Conservation (phyloP, 2,329 filamentous ascomycete species). For the Pyrenophora graminea region DNA sequence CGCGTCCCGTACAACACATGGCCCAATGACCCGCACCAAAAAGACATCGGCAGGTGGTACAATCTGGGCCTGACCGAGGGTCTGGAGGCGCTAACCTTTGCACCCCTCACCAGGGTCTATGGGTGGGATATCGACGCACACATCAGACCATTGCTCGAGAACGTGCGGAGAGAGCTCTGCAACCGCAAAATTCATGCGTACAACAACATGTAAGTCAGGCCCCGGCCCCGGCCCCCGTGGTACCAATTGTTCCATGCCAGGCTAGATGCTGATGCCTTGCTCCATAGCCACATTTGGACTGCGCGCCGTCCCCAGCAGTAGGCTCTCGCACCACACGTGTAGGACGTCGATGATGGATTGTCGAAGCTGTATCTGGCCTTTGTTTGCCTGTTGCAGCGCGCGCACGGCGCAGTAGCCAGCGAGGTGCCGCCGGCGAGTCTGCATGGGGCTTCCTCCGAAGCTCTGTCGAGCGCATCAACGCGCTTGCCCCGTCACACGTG, state of each 20-base stretch:
- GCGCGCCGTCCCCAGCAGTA: constrained; percentile 51
- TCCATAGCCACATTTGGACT: constrained; percentile 53
- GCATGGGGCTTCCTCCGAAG: not conserved
- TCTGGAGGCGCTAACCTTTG: constrained; percentile 72
- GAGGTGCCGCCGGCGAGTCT: constrained; percentile 8
- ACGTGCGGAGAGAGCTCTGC: constrained; percentile 70
- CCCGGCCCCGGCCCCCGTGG: constrained; percentile 11
- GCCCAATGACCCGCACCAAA: constrained; percentile 66
- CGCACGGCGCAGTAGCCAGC: constrained; percentile 10
- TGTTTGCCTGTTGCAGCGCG: constrained; percentile 17
- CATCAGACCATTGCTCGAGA: constrained; percentile 64
- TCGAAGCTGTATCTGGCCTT: constrained; percentile 14
- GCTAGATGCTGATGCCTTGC: constrained; percentile 36
- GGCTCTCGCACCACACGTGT: constrained; percentile 19
- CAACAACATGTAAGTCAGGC: constrained; percentile 71
- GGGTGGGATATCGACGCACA: constrained; percentile 62
- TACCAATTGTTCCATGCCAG: constrained; percentile 33
- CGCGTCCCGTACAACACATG: constrained; percentile 75
- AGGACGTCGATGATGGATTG: constrained; percentile 17
- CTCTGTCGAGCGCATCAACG: constrained; percentile 5
- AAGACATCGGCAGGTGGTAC: constrained; percentile 79
- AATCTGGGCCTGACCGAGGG: constrained; percentile 76
- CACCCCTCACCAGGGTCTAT: constrained; percentile 70
- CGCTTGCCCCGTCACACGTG: constrained; percentile 9
- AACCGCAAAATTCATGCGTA: constrained; percentile 71